A percentile compares a stretch with the other conserved stretches of the same genome.
These are phyloP conservation scores for Acanthamoeba culbertsoni DNA, from an alignment of 208 protist species.

Conservation along the genomic window DNA sequence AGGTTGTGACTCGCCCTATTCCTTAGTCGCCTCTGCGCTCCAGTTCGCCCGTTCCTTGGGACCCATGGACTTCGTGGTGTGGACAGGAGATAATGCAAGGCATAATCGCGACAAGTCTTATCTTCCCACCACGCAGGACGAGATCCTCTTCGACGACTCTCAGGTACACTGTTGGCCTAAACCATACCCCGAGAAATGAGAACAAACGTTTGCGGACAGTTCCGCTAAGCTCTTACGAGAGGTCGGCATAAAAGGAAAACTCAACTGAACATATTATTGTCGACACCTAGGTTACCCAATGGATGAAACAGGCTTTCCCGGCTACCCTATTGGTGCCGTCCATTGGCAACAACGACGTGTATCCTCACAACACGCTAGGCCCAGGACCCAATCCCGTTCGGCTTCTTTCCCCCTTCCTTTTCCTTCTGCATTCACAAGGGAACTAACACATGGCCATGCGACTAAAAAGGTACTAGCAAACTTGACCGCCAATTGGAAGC, in stretches of 20 bases:
- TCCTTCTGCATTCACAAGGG: background rate
- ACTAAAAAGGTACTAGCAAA: background rate
- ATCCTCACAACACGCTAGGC: background rate
- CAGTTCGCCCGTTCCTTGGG: background rate
- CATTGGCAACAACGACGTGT: conserved; percentile 29
- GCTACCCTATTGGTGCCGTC: background rate
- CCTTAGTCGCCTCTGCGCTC: background rate
- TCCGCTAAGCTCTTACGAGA: too few relatives aligned
- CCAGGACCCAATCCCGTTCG: background rate
- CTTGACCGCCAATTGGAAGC: background rate
- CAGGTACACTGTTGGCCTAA: background rate
- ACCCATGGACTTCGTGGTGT: background rate
- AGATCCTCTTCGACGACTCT: conserved; percentile 13
- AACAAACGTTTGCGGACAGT: too few relatives aligned
- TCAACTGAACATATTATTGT: background rate
- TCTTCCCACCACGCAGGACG: conserved; percentile 1
- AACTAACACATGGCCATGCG: background rate
- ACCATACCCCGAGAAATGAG: background rate
- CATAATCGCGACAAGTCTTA: background rate
- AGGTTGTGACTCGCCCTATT: background rate
- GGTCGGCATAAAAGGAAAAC: too few relatives aligned
- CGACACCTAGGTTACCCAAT: background rate
- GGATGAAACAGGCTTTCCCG: background rate
- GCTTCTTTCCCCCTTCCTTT: background rate
- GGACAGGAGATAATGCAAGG: background rate